phyloP scores from a whole-genome alignment of 257 asterid species.

The Salvia rosmarinus region DNA sequence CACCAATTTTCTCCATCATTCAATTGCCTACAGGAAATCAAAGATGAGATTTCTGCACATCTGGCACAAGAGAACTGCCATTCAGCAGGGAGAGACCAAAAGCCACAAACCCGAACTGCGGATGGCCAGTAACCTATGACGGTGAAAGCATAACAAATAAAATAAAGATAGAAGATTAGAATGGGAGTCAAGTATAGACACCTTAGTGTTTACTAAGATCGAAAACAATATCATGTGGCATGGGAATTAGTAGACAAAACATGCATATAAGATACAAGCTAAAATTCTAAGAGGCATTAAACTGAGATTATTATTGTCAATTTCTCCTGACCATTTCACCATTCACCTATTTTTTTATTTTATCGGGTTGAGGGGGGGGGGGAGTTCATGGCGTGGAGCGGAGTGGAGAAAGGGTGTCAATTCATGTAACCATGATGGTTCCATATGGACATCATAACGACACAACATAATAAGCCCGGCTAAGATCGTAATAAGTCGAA shows the following conservation, averaged over 20 bases:
- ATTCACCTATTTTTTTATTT: neutral
- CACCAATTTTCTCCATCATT: slow-evolving; percentile 54
- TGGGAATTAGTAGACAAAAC: neutral
- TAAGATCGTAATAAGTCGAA: neutral
- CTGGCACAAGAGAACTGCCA: slow-evolving; percentile 87
- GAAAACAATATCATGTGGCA: neutral
- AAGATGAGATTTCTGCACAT: slow-evolving; percentile 69
- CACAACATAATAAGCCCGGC: neutral
- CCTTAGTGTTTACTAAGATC: slow-evolving; percentile 4
- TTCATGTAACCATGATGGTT: neutral
- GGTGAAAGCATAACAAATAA: slow-evolving; percentile 15
- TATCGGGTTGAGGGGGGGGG: neutral
- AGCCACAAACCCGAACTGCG: slow-evolving; percentile 82
- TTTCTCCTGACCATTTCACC: neutral
- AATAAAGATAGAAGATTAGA: neutral
- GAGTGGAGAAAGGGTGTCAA: neutral
- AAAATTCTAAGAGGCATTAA: neutral
- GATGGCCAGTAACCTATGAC: slow-evolving; percentile 92
- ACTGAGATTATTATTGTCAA: neutral
- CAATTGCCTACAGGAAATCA: slow-evolving; percentile 35
- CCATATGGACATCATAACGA: neutral
- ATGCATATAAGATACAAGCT: neutral
- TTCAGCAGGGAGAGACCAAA: slow-evolving; percentile 83
- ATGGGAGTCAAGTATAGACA: slow-evolving; percentile 5
- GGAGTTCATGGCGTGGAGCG: neutral